Conservation (phyloP, 225 moss, liverwort and hornwort species). For the Antitrichia curtipendula region DNA sequence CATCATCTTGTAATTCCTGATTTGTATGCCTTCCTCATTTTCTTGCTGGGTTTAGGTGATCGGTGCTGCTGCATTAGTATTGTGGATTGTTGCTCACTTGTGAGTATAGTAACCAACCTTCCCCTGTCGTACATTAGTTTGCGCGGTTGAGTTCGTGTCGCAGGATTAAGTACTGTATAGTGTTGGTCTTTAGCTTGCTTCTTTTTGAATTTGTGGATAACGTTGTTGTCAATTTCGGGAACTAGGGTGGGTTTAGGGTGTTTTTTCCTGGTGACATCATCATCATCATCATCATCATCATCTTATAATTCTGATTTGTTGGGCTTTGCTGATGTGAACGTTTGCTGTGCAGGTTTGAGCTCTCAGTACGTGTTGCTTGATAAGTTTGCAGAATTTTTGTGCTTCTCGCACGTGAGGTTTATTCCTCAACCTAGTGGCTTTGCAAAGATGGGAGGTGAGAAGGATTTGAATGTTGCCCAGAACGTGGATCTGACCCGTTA, state of each 20-base stretch:
- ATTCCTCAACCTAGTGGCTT: not conserved
- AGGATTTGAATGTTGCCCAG: slow-evolving; percentile 42
- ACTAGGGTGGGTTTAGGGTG: not conserved
- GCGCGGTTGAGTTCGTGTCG: not conserved
- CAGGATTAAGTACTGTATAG: not conserved
- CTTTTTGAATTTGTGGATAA: not conserved
- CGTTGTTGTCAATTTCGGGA: not conserved
- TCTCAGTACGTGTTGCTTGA: not conserved
- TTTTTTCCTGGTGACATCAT: not conserved
- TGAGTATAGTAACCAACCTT: not conserved
- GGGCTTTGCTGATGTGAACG: not conserved
- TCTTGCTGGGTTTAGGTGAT: not conserved
- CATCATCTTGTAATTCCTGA: not conserved
- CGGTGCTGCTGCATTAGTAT: not conserved
- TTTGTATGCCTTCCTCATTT: not conserved
- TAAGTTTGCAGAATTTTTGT: not conserved
- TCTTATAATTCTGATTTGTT: not conserved
- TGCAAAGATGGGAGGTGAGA: slow-evolving; percentile 19
- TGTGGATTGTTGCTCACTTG: not conserved
- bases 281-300: not conserved
- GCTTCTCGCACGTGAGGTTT: not conserved
- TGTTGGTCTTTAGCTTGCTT: not conserved
- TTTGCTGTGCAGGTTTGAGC: not conserved
- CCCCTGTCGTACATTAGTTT: not conserved
- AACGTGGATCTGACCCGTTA: slow-evolving; percentile 65